A percentile compares a stretch with the other conserved stretches of the same genome.
Evolutionary conservation across 2,329 filamentous ascomycete genomes (phyloP).

Genomic region (Alternaria triticimaculans): DNA sequence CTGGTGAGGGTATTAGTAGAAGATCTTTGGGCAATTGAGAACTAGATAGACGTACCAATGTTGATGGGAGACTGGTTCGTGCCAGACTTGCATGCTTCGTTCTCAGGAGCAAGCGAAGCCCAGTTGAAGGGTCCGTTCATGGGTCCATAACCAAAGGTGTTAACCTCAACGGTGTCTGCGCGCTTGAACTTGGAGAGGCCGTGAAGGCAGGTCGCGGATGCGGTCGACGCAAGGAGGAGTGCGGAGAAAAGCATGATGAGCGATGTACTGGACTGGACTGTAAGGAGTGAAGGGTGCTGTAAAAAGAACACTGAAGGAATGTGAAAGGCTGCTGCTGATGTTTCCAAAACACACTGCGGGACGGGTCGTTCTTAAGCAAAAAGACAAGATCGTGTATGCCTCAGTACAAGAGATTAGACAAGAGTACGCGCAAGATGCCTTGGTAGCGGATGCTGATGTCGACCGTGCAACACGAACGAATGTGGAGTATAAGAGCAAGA

Average conservation of each 20-base stretch:
- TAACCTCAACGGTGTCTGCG: slow-evolving; percentile 37
- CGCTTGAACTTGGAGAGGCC: slow-evolving; percentile 50
- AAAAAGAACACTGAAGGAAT: background rate
- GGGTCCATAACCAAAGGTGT: slow-evolving; percentile 53
- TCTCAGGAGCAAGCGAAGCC: slow-evolving; percentile 55
- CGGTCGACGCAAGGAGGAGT: slow-evolving; percentile 42
- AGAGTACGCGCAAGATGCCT: background rate
- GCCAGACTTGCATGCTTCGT: slow-evolving; percentile 58
- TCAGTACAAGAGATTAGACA: background rate
- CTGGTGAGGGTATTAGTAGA: slow-evolving; percentile 20
- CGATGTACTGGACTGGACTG: background rate
- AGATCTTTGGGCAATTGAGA: background rate
- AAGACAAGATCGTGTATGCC: background rate
- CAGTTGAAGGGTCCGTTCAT: slow-evolving; percentile 60
- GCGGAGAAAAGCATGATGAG: slow-evolving; percentile 42
- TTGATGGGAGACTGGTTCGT: slow-evolving; percentile 64
- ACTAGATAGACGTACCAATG: slow-evolving; percentile 45
- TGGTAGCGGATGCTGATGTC: slow-evolving; percentile 13
- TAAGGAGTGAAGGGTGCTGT: background rate
- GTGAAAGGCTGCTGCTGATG: background rate
- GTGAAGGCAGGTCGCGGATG: slow-evolving; percentile 51
- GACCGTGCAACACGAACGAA: slow-evolving; percentile 18
- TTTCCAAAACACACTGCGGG: background rate
- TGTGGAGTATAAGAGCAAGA: slow-evolving; percentile 6
- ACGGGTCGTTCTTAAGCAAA: background rate